These are phyloP conservation scores for Hyaloscypha variabilis DNA, from an alignment of 495 filamentous ascomycete species.

Conservation along the genomic window DNA sequence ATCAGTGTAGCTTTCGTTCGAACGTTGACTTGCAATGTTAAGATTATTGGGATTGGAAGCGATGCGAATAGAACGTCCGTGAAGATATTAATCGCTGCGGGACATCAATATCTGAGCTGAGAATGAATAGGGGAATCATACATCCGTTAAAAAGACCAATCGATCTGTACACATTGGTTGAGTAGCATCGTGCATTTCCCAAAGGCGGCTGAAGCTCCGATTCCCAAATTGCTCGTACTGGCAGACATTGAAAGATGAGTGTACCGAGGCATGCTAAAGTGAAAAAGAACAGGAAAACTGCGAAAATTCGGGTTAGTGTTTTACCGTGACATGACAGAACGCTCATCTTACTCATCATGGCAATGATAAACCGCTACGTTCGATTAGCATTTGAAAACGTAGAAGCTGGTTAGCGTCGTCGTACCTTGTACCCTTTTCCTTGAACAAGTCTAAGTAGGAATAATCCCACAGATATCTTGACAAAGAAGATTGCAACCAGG, in stretches of 20 bases:
- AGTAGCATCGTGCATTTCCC: slow-evolving; percentile 32
- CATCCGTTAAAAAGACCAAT: slow-evolving; percentile 43
- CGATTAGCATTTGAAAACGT: background rate
- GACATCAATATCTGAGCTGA: background rate
- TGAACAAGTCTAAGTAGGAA: slow-evolving; percentile 40
- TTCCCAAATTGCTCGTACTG: slow-evolving; percentile 39
- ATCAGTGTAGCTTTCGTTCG: slow-evolving; percentile 42
- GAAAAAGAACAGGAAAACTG: slow-evolving; percentile 35
- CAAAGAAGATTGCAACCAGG: slow-evolving; percentile 34
- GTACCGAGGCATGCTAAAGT: slow-evolving; percentile 38
- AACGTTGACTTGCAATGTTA: slow-evolving; percentile 42
- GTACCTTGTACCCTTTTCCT: slow-evolving; percentile 34
- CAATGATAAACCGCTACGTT: background rate
- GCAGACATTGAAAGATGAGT: slow-evolving; percentile 38
- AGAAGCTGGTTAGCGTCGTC: background rate
- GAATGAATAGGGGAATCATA: slow-evolving; percentile 20
- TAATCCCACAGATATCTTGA: slow-evolving; percentile 24
- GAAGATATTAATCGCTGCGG: slow-evolving; percentile 42
- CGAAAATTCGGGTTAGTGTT: background rate
- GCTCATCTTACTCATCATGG: background rate
- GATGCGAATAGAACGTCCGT: slow-evolving; percentile 48
- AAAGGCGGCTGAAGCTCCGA: background rate
- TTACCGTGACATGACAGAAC: background rate
- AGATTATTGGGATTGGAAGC: slow-evolving; percentile 44
- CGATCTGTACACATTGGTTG: slow-evolving; percentile 32